phyloP scores from a whole-genome alignment of 768 basidiomycete genomes.

The Boletus rubroflammeus region DNA sequence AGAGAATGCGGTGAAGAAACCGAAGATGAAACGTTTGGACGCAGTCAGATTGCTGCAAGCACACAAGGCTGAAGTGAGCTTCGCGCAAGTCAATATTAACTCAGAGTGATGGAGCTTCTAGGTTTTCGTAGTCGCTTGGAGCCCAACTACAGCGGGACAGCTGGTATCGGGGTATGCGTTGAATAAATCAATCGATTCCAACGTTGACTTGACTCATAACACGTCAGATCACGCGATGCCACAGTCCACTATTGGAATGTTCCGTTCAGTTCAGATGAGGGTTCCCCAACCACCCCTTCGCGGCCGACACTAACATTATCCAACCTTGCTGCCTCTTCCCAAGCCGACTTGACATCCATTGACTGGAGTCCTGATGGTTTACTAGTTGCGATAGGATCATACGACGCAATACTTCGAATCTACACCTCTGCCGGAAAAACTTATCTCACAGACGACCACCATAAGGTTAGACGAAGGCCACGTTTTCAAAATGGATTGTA shows the following conservation, averaged over 20 bases:
- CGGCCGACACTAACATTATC: conserved; percentile 44
- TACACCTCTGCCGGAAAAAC: conserved; percentile 56
- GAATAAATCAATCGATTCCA: not conserved
- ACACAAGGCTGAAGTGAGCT: conserved; percentile 59
- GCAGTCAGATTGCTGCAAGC: conserved; percentile 45
- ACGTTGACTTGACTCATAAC: conserved; percentile 3
- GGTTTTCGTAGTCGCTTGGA: conserved; percentile 84
- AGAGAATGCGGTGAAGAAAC: conserved; percentile 29
- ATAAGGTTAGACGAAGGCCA: conserved; percentile 47
- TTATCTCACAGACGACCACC: conserved; percentile 60
- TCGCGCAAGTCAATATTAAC: conserved; percentile 14
- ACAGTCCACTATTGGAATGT: conserved; percentile 72
- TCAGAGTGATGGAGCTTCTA: conserved; percentile 27
- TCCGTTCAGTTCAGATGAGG: conserved; percentile 36
- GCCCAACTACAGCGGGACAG: conserved; percentile 55
- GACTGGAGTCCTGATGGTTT: conserved; percentile 76
- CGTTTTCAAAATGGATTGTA: not conserved
- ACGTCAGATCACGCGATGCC: conserved; percentile 68
- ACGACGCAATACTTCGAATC: conserved; percentile 69
- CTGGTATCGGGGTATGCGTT: conserved; percentile 68
- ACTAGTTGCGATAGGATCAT: conserved; percentile 73
- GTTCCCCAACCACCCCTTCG: conserved; percentile 10
- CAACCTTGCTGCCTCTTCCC: conserved; percentile 44
- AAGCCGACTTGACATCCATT: conserved; percentile 67
- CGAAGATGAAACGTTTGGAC: conserved; percentile 38